Conservation (phyloP, 768 basidiomycete genomes). For the Tephrocybe sp. region DNA sequence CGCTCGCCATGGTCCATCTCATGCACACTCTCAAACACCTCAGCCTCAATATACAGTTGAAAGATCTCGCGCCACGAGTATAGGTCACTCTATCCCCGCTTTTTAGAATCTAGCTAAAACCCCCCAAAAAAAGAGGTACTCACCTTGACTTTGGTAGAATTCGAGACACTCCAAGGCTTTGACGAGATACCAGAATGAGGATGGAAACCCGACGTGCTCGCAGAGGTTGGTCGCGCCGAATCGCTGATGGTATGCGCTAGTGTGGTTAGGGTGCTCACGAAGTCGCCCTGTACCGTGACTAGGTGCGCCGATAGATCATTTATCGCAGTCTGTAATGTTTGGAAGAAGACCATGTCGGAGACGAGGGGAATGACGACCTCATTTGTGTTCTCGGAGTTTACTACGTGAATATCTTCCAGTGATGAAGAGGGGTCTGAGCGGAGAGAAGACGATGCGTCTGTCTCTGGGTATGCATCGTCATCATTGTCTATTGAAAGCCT, state of each 20-base stretch:
- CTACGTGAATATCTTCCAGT: no score
- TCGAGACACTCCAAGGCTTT: constrained; percentile 30
- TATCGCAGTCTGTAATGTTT: constrained; percentile 62
- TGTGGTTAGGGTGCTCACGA: constrained; percentile 38
- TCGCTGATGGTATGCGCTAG: constrained; percentile 39
- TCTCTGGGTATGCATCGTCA: neutral
- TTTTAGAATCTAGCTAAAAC: neutral
- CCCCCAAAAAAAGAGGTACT: constrained; percentile 11
- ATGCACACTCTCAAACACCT: constrained; percentile 76
- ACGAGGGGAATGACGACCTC: constrained; percentile 78
- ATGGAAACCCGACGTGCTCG: constrained; percentile 37
- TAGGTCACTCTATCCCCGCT: constrained; percentile 53
- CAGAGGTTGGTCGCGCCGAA: constrained; percentile 43
- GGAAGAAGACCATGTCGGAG: constrained; percentile 82
- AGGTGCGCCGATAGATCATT: constrained; percentile 54
- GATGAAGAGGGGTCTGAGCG: neutral
- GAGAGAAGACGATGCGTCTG: neutral
- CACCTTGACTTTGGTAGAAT: constrained; percentile 17
- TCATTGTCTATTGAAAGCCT: neutral
- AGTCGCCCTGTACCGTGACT: constrained; percentile 47
- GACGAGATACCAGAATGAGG: constrained; percentile 45
- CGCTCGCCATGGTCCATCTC: constrained; percentile 72
- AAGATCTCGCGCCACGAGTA: constrained; percentile 92
- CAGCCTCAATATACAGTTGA: constrained; percentile 79
- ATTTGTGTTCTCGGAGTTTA: constrained; percentile 6